phyloP scores from a whole-genome alignment of 352 stramenopile genomes.

The Globisporangium iwayamae region DNA sequence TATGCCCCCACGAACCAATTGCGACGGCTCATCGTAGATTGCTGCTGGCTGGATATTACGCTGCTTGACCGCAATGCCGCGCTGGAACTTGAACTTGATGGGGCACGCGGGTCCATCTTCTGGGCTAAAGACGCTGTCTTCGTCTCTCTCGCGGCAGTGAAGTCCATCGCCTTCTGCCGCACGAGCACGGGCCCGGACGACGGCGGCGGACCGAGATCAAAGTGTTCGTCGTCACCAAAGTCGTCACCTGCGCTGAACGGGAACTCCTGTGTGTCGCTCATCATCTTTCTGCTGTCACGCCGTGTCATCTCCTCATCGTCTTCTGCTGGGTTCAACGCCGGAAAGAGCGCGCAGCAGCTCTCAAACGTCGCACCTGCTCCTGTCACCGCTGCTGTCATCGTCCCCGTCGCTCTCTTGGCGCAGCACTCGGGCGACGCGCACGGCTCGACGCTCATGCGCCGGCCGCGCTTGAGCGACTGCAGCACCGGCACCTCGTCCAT shows the following conservation, averaged over 20 bases:
- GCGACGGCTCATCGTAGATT: slow-evolving; percentile 5
- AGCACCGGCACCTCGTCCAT: not conserved
- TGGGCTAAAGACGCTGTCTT: slow-evolving; percentile 7
- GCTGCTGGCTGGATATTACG: slow-evolving; percentile 7
- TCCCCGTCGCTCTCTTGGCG: not conserved
- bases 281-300: not conserved
- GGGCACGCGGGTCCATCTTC: slow-evolving; percentile 5
- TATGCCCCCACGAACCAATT: not conserved
- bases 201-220: slow-evolving; percentile 33
- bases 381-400: not conserved
- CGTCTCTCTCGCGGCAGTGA: slow-evolving; percentile 17
- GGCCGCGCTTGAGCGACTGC: slow-evolving; percentile 11
- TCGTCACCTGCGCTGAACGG: not conserved
- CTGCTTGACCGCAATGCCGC: slow-evolving; percentile 4
- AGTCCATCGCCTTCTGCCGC: slow-evolving; percentile 37
- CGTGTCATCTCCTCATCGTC: slow-evolving; percentile 2
- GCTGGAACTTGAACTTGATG: not conserved
- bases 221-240: slow-evolving; percentile 18
- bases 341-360: slow-evolving; percentile 5
- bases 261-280: slow-evolving; percentile 4
- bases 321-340: not conserved
- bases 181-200: slow-evolving; percentile 25
- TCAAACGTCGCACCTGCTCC: slow-evolving; percentile 6
- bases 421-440: slow-evolving; percentile 4
- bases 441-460: not conserved